Base-by-base conservation (phyloP, 2,329 filamentous ascomycete genomes). In the Sporothrix mexicana region DNA sequence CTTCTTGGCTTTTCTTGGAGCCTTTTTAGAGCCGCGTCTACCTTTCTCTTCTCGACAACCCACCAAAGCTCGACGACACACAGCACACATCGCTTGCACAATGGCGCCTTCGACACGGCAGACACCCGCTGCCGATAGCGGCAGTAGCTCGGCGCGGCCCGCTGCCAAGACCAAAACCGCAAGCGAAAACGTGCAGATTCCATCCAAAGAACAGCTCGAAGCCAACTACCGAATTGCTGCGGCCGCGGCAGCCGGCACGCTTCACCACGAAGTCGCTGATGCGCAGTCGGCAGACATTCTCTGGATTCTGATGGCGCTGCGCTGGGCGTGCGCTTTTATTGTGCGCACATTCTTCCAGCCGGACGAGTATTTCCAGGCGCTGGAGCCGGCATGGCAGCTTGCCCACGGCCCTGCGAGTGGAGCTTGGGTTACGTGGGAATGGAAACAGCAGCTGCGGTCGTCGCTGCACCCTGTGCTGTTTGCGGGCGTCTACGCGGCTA, bases 381-480 rank as follows among this genome's bases (percentile, higher is more conserved):
- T 98, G 61, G 96, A 99, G 83, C 95, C 96, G 70, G 96, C 96
- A 76, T 98, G 95, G 95, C 86, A 91, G 78, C 87, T 96, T 72
- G 92, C 93, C 2, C 98, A 97, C 85, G 95, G 95, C 25, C 79
- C 84, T 2, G 80, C 86, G 15, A 92, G 91, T 81, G 92, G 93
- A 75, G 93, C 95, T 41, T 99, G 95, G 93, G 87, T 98, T 78
- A 99, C 96, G 75, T 99, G 96, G 96, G 96, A 99, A 91, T 99
- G 96, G 96, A 88, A 89, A 78, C 85, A 95, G 78, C 91, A 93
- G 76, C 87, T 99, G 76, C 91, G 96, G 73, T 97, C 95, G 4
- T 97, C 95, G 13, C 84, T 98, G 72, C 95, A 99, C 80, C 96
- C 96, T n/a, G 86, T 89, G 66, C 82, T 98, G 69, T 98, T 99